phyloP scores from a whole-genome alignment of 768 basidiomycete genomes.

The Trametes coccinea region DNA sequence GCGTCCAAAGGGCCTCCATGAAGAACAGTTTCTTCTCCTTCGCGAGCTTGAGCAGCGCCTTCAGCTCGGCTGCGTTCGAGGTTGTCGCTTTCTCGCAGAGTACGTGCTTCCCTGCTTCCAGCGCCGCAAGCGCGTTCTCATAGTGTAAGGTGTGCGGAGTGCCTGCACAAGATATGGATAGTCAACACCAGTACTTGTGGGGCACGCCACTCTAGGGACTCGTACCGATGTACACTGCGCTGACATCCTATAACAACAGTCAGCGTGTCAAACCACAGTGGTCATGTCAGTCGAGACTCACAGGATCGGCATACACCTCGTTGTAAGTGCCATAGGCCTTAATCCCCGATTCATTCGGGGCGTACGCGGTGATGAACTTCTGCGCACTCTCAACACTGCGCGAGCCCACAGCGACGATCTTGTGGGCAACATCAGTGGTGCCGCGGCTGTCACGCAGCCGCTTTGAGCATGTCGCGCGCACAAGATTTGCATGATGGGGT shows the following conservation, averaged over 20 bases:
- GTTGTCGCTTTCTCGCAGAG: conserved; percentile 91
- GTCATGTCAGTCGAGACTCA: conserved; percentile 30
- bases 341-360: conserved; percentile 50
- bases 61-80: conserved; percentile 70
- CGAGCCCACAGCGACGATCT: conserved; percentile 75
- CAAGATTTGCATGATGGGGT: not conserved
- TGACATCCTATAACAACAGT: conserved; percentile 51
- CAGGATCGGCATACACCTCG: conserved; percentile 71
- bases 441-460: conserved; percentile 47
- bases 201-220: no score
- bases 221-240: conserved; percentile 74
- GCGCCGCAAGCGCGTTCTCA: conserved; percentile 69
- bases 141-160: conserved; percentile 89
- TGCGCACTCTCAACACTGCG: conserved; percentile 67
- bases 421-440: conserved; percentile 66
- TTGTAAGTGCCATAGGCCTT: conserved; percentile 75
- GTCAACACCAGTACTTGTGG: not conserved
- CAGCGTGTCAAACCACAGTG: not conserved
- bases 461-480: not conserved
- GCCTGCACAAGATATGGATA: conserved; percentile 41
- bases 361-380: conserved; percentile 60
- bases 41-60: conserved; percentile 70
- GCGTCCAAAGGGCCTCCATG: conserved; percentile 92
- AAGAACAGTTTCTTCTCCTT: conserved; percentile 81
- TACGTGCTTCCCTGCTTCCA: conserved; percentile 80